Base-by-base conservation (phyloP, 1,139 yeast genomes). In the Entelexis paramagnoliae region DNA sequence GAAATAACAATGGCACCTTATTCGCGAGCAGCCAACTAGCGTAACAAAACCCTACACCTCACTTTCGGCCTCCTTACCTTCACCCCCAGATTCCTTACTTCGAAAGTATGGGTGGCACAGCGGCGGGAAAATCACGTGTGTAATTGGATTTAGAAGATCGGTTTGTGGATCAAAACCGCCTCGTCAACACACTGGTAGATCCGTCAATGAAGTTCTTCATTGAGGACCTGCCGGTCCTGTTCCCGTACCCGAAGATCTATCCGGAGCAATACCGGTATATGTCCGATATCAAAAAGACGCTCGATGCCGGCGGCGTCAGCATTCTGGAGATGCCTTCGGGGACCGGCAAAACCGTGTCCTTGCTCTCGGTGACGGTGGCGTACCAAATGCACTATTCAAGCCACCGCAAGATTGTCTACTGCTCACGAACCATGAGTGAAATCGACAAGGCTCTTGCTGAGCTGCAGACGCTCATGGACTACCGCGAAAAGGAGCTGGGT, bases 251-350 rank as follows among this genome's bases (percentile, higher is more conserved):
- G 3, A 77, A 86, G 64, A 91, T 91, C 55, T 91, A 91, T 65
- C 99, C 99, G 1, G 99, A 91, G 68, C 99, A 91, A 66, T 91
- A 89, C 73, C 91, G 91, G 42, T 91, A 91, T 69, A 91, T 91
- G 97, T 79, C 94, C 61, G 97, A 91, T 67, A 83, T 91, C 61
- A 91, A 91, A 70, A 81, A 82, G 65, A 85, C 97, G 1, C 71
- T 91, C 48, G 99, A 91, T 72, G 95, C 83, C 1, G 97, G 97
- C 1, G 98, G 97, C n/a, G 88, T 89, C 66, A 85, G 96, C 70
- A 89, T 91, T 52, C 68, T 91, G 64, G 99, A 91, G 71, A 91
- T 91, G 99, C 99, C 99, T 62, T 91, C 99, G n/a, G 99, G 99
- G 2, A 91, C 99, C 4, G 99, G 99, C 42, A 91, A 91, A 66